Evolutionary conservation across 2,329 filamentous ascomycete species (phyloP).

Genomic region (Clonostachys byssicola): DNA sequence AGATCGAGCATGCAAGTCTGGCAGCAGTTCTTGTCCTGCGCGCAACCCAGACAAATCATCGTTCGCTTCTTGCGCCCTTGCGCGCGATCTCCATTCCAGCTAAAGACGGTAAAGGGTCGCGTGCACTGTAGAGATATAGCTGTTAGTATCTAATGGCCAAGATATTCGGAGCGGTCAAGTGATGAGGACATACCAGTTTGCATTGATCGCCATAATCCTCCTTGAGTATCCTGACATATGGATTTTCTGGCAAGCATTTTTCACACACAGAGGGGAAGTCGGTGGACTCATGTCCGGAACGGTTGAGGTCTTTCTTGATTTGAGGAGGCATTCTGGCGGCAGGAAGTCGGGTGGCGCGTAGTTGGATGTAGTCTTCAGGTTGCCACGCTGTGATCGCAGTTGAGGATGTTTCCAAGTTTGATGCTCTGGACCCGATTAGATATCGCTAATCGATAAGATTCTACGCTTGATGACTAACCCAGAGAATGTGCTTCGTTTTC

Average conservation of each 20-base stretch:
- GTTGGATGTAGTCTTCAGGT: background rate
- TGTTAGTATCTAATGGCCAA: conserved; percentile 2
- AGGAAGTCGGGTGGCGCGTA: background rate
- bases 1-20: conserved; percentile 99
- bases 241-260: conserved; percentile 91
- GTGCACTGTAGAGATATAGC: conserved; percentile 56
- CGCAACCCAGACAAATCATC: conserved; percentile 94
- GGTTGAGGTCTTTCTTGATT: conserved; percentile 94
- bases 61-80: conserved; percentile 85
- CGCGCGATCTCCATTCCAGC: conserved; percentile 90
- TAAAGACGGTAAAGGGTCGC: conserved; percentile 91
- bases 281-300: conserved; percentile 92
- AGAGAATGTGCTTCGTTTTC: no score
- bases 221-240: conserved; percentile 98
- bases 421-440: no score
- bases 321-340: conserved; percentile 67
- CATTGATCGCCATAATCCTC: conserved; percentile 90
- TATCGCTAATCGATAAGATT: no score
- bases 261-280: conserved; percentile 89
- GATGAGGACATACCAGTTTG: conserved; percentile 47
- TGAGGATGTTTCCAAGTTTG: no score
- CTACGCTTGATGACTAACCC: no score
- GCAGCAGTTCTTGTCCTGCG: conserved; percentile 96
- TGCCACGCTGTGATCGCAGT: no score
- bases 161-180: background rate